Percentiles rank a stretch among this genome's conserved stretches.
These are phyloP conservation scores for Euphorbia lathyris DNA, from an alignment of 345 rosid genomes.

Conservation along the genomic window DNA sequence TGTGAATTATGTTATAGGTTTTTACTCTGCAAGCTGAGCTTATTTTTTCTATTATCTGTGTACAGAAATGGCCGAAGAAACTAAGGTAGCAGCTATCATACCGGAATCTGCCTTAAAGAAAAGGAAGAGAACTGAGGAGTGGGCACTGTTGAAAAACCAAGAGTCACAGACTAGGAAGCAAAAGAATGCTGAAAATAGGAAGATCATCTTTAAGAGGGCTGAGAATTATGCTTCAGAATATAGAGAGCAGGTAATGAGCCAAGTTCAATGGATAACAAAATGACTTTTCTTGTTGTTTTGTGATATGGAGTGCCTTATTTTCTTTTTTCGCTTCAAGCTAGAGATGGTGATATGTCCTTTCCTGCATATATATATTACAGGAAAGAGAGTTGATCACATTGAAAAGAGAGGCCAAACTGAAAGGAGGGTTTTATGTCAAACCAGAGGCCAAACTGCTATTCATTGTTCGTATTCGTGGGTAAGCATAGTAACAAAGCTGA, in stretches of 20 bases:
- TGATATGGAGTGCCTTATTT: neutral
- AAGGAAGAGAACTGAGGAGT: slow-evolving; percentile 69
- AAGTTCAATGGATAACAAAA: neutral
- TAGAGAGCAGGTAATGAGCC: slow-evolving; percentile 39
- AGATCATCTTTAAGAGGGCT: slow-evolving; percentile 55
- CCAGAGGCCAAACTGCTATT: slow-evolving; percentile 89
- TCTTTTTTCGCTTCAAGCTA: neutral
- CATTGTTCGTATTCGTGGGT: slow-evolving; percentile 66
- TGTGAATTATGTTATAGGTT: neutral
- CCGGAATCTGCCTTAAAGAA: slow-evolving; percentile 85
- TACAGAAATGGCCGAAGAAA: slow-evolving; percentile 30
- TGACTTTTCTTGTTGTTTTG: too few species aligned
- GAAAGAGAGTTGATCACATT: slow-evolving; percentile 58
- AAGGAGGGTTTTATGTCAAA: slow-evolving; percentile 86
- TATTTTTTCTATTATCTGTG: neutral
- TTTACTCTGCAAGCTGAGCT: neutral
- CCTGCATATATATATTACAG: slow-evolving; percentile 18
- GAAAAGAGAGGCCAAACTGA: slow-evolving; percentile 83
- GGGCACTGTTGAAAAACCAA: slow-evolving; percentile 52
- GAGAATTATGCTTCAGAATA: slow-evolving; percentile 62
- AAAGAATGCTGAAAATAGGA: slow-evolving; percentile 51
- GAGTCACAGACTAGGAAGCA: slow-evolving; percentile 45
- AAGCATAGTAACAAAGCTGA: too few species aligned
- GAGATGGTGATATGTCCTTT: neutral
- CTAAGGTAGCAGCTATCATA: slow-evolving; percentile 33